Evolutionary conservation across 768 basidiomycete species (phyloP), one percentile per base, ranked within the genome.

Genomic region (Hericium alpestre): DNA sequence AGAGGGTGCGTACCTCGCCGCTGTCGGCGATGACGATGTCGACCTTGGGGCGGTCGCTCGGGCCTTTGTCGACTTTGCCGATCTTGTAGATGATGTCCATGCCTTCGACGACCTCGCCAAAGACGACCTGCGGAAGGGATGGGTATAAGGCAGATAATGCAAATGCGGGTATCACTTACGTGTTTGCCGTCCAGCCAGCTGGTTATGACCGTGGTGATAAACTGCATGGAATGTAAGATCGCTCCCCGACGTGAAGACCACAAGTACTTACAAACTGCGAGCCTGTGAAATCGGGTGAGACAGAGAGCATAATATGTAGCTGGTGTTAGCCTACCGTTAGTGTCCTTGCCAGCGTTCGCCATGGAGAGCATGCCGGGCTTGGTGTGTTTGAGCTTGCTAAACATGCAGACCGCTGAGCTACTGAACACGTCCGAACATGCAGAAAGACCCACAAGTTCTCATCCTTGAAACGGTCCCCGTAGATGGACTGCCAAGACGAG

Each of bases 351-450:
- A 56, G 92, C 83, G 65, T 96, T 97, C 51, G 94, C 94, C 94
- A 97, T 96, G 2, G 92, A 93, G 58, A 95, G 80, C 56, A 80
- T 77, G 60, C 94, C 94, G 52, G 90, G 82, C 39, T 82, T 84
- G 64, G 89, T 88, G 78, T 99, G 95, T 70, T 83, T 85, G 71
- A 98, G 88, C 80, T 97, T 96, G 80, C 93, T 96, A 64, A 18
- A 41, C 7, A 60, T 11, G n/a, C 51, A 13, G 10, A 16, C 25
- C 1, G 3, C 25, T 54, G 11, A 38, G 11, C 58, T 43, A 51
- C 20, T 32, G 23, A n/a, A 48, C 12, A 22, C 38, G 8, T 12
- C 20, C 23, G 46, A n/a, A 41, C 3, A 53, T 25, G 11, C 23
- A 15, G 23, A 2, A 15, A 27, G 15, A 66, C 83, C 69, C 63